Percentiles rank a stretch among this genome's conserved stretches.
These are phyloP conservation scores for Delitschia confertaspora DNA, from an alignment of 495 filamentous ascomycete genomes.

Conservation along the genomic window DNA sequence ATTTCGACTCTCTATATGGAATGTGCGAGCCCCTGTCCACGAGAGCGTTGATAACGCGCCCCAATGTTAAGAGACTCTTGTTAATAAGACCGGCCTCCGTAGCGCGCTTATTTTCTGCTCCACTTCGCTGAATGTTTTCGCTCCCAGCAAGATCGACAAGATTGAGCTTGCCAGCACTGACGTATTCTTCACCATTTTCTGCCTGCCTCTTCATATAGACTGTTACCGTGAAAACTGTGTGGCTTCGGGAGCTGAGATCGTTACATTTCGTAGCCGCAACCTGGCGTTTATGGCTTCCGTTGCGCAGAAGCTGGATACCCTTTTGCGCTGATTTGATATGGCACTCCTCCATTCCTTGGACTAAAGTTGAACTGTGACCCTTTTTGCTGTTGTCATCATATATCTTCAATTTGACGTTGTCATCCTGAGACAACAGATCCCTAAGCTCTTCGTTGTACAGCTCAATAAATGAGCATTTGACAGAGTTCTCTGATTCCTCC, in stretches of 20 bases:
- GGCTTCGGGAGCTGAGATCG: conserved; percentile 88
- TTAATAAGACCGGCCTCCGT: conserved; percentile 95
- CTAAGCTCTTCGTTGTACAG: conserved; percentile 95
- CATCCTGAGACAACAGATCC: conserved; percentile 74
- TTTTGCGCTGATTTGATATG: conserved; percentile 77
- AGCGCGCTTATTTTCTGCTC: conserved; percentile 94
- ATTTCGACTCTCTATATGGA: conserved; percentile 92
- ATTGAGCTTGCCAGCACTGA: conserved; percentile 92
- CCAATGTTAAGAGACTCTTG: conserved; percentile 89
- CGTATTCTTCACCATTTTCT: conserved; percentile 79
- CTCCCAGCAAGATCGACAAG: conserved; percentile 93
- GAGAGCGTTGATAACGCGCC: conserved; percentile 93
- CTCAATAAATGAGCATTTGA: conserved; percentile 98
- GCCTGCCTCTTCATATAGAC: conserved; percentile 71
- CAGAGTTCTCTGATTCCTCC: conserved; percentile 73
- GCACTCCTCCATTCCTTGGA: conserved; percentile 95
- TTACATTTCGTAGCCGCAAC: conserved; percentile 98
- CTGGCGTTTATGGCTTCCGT: conserved; percentile 85
- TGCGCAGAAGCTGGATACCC: conserved; percentile 79
- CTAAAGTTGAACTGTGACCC: conserved; percentile 66
- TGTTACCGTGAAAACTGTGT: conserved; percentile 93
- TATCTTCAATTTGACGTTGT: conserved; percentile 81
- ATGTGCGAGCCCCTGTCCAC: conserved; percentile 89
- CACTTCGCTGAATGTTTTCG: conserved; percentile 93
- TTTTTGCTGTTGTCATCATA: conserved; percentile 81